These are phyloP conservation scores for Begonia masoniana DNA, from an alignment of 306 rosid genomes.

Conservation along the genomic window DNA sequence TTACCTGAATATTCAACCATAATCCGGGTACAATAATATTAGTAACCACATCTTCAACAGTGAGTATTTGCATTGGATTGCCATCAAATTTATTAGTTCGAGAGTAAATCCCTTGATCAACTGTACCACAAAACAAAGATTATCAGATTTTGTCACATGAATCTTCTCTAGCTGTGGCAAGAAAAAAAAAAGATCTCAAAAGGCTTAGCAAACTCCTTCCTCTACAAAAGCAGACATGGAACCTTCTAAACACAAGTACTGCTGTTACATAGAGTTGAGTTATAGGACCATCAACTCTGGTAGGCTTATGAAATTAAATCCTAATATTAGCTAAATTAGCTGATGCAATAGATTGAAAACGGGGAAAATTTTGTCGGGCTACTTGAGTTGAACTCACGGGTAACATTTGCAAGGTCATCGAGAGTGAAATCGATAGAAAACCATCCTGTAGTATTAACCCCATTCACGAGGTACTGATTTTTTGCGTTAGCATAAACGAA, in stretches of 20 bases:
- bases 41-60: conserved; percentile 24
- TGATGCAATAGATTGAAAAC: too few species aligned
- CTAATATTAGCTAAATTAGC: too few species aligned
- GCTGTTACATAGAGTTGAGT: too few species aligned
- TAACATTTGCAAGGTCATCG: conserved; percentile 25
- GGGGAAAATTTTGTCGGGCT: too few species aligned
- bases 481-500: background rate
- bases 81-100: conserved; percentile 34
- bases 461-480: conserved; percentile 27
- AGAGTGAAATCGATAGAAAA: conserved; percentile 41
- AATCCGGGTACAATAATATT: conserved; percentile 16
- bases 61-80: conserved; percentile 18
- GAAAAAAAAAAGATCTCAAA: too few species aligned
- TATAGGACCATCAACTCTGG: too few species aligned
- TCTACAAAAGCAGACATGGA: too few species aligned
- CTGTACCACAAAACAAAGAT: conserved; percentile 28
- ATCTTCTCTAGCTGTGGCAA: too few species aligned
- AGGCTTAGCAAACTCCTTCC: too few species aligned
- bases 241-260: too few species aligned
- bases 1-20: conserved; percentile 91
- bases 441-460: conserved; percentile 33
- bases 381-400: conserved; percentile 26
- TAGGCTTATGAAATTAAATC: too few species aligned
- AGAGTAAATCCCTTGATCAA: conserved; percentile 50
- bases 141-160: background rate